phyloP scores from a whole-genome alignment of 495 filamentous ascomycete genomes.

The Hypoxylon intermedium region DNA sequence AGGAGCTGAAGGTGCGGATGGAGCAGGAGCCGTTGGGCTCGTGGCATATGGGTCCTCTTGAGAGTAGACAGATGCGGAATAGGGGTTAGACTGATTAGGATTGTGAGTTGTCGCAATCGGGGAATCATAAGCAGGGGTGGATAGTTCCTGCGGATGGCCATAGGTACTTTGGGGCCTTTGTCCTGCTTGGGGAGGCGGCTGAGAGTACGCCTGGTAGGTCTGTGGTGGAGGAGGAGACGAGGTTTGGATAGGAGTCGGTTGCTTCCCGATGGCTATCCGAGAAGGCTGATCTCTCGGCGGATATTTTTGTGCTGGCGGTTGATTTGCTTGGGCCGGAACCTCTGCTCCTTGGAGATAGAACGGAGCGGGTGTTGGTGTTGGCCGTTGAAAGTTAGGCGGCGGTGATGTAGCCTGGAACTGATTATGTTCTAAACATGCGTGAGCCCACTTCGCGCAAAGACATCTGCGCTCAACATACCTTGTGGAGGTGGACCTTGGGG shows the following conservation, averaged over 20 bases:
- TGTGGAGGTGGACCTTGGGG: slow-evolving; percentile 46
- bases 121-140: slow-evolving; percentile 83
- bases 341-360: slow-evolving; percentile 57
- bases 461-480: slow-evolving; percentile 34
- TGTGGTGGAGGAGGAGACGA: slow-evolving; percentile 49
- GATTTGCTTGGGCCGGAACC: slow-evolving; percentile 47
- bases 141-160: slow-evolving; percentile 81
- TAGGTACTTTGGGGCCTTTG: slow-evolving; percentile 74
- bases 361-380: slow-evolving; percentile 48
- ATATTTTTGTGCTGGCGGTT: slow-evolving; percentile 44
- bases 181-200: slow-evolving; percentile 51
- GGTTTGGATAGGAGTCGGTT: slow-evolving; percentile 57
- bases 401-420: slow-evolving; percentile 56
- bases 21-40: slow-evolving; percentile 38
- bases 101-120: slow-evolving; percentile 69
- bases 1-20: slow-evolving; percentile 30
- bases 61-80: slow-evolving; percentile 66
- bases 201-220: slow-evolving; percentile 52
- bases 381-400: slow-evolving; percentile 56
- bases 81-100: slow-evolving; percentile 53
- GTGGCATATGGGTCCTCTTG: slow-evolving; percentile 62
- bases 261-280: slow-evolving; percentile 51
- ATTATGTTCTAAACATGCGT: slow-evolving; percentile 40
- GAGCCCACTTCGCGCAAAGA: slow-evolving; percentile 39
- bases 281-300: slow-evolving; percentile 53